phyloP scores from a whole-genome alignment of 2,329 filamentous ascomycete genomes.

The Tolypocladium tropicale region DNA sequence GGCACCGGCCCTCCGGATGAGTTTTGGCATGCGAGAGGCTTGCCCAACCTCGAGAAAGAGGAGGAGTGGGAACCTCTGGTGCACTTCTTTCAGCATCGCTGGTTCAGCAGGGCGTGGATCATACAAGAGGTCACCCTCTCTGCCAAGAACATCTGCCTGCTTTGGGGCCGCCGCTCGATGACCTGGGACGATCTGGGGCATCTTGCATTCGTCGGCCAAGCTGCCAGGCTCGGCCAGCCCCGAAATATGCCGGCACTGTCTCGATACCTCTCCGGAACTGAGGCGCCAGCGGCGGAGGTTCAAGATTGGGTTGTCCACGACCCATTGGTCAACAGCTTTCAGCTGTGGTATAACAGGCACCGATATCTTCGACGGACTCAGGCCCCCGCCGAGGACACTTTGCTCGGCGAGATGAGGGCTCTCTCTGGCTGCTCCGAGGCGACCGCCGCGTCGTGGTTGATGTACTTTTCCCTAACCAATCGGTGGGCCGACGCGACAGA shows the following conservation, averaged over 20 bases:
- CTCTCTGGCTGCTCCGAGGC: neutral
- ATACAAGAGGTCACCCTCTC: constrained; percentile 8
- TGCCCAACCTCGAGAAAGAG: neutral
- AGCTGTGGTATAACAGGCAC: constrained; percentile 1
- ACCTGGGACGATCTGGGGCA: constrained; percentile 4
- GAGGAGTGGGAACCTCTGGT: constrained; percentile 4
- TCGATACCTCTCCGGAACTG: neutral
- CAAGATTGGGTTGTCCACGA: neutral
- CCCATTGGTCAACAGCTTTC: neutral
- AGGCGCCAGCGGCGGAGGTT: neutral
- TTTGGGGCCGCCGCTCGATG: constrained; percentile 4
- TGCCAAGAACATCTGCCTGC: constrained; percentile 3
- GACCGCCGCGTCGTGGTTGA: constrained; percentile 3
- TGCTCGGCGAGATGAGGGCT: neutral
- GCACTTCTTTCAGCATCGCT: constrained; percentile 6
- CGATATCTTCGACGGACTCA: neutral
- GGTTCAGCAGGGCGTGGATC: constrained; percentile 8
- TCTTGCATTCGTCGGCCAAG: neutral
- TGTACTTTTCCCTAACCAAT: constrained; percentile 6
- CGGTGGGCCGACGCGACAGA: constrained; percentile 8
- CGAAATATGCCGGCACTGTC: neutral
- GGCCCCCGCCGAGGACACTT: neutral
- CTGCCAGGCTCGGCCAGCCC: neutral
- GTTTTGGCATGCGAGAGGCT: neutral
- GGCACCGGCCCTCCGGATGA: neutral